A percentile compares a stretch with the other conserved stretches of the same genome.
These are phyloP conservation scores for Phialocephala subalpina DNA, from an alignment of 2,329 filamentous ascomycete genomes.

Conservation along the genomic window DNA sequence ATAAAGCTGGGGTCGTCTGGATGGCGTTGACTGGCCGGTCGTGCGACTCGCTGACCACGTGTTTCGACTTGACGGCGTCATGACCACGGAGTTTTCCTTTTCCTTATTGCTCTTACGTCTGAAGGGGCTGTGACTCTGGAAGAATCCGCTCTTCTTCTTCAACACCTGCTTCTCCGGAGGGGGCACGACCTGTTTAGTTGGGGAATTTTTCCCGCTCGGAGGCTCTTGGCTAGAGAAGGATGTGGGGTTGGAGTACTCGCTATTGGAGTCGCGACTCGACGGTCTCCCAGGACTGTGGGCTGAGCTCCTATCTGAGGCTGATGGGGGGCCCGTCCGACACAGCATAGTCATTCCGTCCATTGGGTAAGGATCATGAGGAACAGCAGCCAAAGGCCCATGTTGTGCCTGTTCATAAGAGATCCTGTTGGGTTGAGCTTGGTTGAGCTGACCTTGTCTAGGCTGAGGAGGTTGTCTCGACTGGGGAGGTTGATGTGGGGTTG, in stretches of 20 bases:
- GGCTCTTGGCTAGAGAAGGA: constrained; percentile 89
- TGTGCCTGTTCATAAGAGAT: constrained; percentile 51
- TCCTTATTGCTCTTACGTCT: constrained; percentile 86
- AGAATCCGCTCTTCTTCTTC: constrained; percentile 83
- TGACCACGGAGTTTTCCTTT: constrained; percentile 62
- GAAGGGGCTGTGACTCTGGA: constrained; percentile 93
- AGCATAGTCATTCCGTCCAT: constrained; percentile 98
- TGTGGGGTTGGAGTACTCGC: constrained; percentile 88
- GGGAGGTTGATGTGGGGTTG: constrained; percentile 31
- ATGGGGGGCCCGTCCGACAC: constrained; percentile 78
- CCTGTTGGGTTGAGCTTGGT: constrained; percentile 28
- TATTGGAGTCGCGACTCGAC: constrained; percentile 86
- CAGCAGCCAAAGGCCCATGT: constrained; percentile 68
- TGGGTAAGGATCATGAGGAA: constrained; percentile 94
- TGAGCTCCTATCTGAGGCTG: constrained; percentile 74
- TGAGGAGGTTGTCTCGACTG: constrained; percentile 30
- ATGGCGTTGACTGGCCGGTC: constrained; percentile 34
- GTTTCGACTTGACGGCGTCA: constrained; percentile 57
- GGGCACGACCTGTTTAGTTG: constrained; percentile 67
- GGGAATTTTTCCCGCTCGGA: constrained; percentile 76
- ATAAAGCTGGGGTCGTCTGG: constrained; percentile 51
- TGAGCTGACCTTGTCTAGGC: constrained; percentile 9
- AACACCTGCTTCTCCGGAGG: constrained; percentile 70
- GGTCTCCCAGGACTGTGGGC: constrained; percentile 73
- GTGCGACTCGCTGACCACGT: constrained; percentile 59